A percentile compares a stretch with the other conserved stretches of the same genome.
These are phyloP conservation scores for Cyclocybe cylindracea DNA, from an alignment of 768 basidiomycete genomes.

Conservation along the genomic window DNA sequence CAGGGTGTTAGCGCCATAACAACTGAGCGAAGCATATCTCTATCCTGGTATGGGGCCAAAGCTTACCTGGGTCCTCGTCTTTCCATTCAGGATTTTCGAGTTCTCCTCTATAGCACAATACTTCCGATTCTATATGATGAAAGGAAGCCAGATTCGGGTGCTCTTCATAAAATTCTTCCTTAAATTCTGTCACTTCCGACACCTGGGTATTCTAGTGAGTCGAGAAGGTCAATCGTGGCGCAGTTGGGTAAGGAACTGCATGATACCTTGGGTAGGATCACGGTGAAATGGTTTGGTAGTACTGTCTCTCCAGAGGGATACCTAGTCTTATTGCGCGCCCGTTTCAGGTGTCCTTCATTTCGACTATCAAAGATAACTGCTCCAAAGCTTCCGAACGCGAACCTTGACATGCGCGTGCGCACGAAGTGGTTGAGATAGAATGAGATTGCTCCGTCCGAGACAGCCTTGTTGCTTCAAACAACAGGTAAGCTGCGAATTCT, in stretches of 20 bases:
- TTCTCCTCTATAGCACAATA: slow-evolving; percentile 28
- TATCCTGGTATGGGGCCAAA: neutral
- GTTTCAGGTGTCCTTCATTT: slow-evolving; percentile 41
- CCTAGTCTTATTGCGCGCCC: slow-evolving; percentile 29
- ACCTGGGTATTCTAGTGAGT: slow-evolving; percentile 43
- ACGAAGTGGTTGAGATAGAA: slow-evolving; percentile 51
- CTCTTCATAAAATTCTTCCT: slow-evolving; percentile 32
- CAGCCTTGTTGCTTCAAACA: slow-evolving; percentile 41
- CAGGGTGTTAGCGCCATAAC: neutral
- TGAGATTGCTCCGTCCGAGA: slow-evolving; percentile 50
- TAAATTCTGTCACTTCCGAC: slow-evolving; percentile 45
- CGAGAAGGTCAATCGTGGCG: neutral
- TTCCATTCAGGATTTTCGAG: slow-evolving; percentile 26
- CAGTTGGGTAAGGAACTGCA: neutral
- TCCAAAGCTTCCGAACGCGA: slow-evolving; percentile 49
- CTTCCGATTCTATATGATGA: slow-evolving; percentile 3
- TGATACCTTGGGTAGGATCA: slow-evolving; percentile 43
- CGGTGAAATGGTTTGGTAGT: slow-evolving; percentile 41
- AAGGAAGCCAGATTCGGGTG: slow-evolving; percentile 17
- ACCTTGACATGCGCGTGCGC: slow-evolving; percentile 44
- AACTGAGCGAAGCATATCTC: neutral
- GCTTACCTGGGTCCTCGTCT: slow-evolving; percentile 28
- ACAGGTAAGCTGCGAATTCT: neutral
- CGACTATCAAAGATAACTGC: slow-evolving; percentile 31
- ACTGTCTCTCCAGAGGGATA: slow-evolving; percentile 37